These are phyloP conservation scores for Phialophora macrospora DNA, from an alignment of 2,329 filamentous ascomycete genomes.

Conservation along the genomic window DNA sequence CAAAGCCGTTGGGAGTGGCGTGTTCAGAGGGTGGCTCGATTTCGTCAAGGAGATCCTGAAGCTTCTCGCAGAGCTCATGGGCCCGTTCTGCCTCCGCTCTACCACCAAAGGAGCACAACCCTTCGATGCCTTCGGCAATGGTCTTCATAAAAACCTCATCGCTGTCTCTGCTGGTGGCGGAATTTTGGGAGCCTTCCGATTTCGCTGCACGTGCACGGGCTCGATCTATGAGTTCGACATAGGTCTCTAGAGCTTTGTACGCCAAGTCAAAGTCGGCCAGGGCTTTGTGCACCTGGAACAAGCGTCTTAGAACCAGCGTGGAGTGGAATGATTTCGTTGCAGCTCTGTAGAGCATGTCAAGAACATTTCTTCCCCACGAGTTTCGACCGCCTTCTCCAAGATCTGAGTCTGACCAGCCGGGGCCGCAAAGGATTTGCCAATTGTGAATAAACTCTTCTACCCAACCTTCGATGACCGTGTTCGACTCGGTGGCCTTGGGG, in stretches of 20 bases:
- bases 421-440: conserved; percentile 81
- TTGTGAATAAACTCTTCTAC: conserved; percentile 79
- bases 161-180: conserved; percentile 72
- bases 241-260: conserved; percentile 88
- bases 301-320: conserved; percentile 79
- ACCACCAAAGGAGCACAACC: conserved; percentile 82
- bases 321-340: conserved; percentile 96
- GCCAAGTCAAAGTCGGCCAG: conserved; percentile 91
- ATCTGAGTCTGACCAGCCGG: conserved; percentile 78
- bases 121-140: conserved; percentile 76
- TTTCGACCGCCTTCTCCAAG: conserved; percentile 81
- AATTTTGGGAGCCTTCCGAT: conserved; percentile 40
- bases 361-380: conserved; percentile 72
- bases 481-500: conserved; percentile 78
- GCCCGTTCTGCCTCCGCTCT: conserved; percentile 78
- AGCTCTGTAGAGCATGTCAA: conserved; percentile 86
- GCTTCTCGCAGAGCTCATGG: conserved; percentile 68
- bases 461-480: conserved; percentile 80
- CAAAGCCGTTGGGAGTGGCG: conserved; percentile 28
- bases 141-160: conserved; percentile 78
- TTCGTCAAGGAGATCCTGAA: conserved; percentile 77
- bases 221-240: conserved; percentile 83
- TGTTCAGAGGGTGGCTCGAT: conserved; percentile 46
- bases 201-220: conserved; percentile 85
- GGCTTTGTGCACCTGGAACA: conserved; percentile 86